Conservation (phyloP, 345 rosid species). For the Bruguiera gymnorhiza region DNA sequence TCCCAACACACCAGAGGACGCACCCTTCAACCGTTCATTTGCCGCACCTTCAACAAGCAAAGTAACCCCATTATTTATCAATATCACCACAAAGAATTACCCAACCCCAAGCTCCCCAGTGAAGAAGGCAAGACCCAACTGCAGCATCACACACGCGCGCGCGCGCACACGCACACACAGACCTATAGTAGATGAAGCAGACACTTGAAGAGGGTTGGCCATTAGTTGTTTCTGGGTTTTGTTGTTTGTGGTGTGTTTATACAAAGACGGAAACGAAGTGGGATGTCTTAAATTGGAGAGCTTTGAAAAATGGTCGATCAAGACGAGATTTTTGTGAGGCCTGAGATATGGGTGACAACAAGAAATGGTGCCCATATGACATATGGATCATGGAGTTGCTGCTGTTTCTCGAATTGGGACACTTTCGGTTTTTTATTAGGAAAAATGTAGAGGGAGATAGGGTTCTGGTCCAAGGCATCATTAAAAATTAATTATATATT, state of each 20-base stretch:
- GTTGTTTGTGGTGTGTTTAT: constrained; percentile 4
- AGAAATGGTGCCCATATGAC: constrained; percentile 43
- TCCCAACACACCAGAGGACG: constrained; percentile 49
- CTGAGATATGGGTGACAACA: constrained; percentile 13
- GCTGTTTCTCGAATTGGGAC: neutral
- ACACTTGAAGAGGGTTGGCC: constrained; percentile 41
- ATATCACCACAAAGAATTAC: neutral
- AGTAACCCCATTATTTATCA: neutral
- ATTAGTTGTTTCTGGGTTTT: constrained; percentile 24
- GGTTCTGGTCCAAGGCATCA: too few species aligned
- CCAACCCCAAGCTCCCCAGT: neutral
- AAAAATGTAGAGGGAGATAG: too few species aligned
- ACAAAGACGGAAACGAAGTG: neutral
- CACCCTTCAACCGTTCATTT: constrained; percentile 43
- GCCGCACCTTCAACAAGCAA: constrained; percentile 38
- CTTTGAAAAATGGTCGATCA: constrained; percentile 6
- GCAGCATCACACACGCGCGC: neutral
- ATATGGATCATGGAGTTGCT: neutral
- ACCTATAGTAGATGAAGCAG: constrained; percentile 56
- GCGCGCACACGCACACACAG: neutral
- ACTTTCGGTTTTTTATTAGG: too few species aligned
- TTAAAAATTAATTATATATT: too few species aligned
- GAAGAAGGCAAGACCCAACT: neutral
- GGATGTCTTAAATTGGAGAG: constrained; percentile 18
- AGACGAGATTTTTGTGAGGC: constrained; percentile 1